Base-by-base conservation (phyloP, 2,329 filamentous ascomycete genomes). In the Gyromitra esculenta region DNA sequence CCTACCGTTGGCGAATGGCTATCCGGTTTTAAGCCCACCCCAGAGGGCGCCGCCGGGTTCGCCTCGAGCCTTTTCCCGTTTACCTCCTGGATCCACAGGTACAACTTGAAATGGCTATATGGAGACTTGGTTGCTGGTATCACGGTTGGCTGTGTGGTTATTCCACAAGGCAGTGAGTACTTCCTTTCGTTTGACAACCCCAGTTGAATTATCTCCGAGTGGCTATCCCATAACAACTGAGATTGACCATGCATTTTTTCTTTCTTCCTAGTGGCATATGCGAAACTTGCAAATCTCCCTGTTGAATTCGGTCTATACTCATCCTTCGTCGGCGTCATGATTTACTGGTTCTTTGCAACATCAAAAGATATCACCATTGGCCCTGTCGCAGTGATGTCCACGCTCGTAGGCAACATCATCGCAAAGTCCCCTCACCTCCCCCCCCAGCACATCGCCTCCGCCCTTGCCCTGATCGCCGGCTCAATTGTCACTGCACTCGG, bases 351-450 rank as follows among this genome's bases (percentile, higher is more conserved):
- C 82, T 98, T 98, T 82, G 96, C 94, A 43, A 99, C 96, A 0
- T 97, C 95, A 13, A 99, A 98, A 83, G 95, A 99, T 83, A 98
- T 99, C 82, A 97, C 95, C 8, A 98, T 98, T 73, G 95, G 95
- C 15, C 95, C 95, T 41, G 96, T 98, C 63, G 96, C 96, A 48
- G 96, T 98, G 80, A 92, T 98, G 88, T 98, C 94, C 0, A 96
- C 92, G 2, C 88, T 99, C 15, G 91, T 93, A 1, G 96, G 96
- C 57, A 91, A 91, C 68, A 90, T 98, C 65, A 90, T 98, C 59
- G 83, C 87, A 56, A 87, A 91, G 48, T 90, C 92, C 54, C 83
- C 86, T 65, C 82, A 85, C 6, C 39, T 77, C 39, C 69, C 69
- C 6, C 82, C 86, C 1, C 83, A 82, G 45, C 82, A 85, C 13